These are phyloP conservation scores for Fusarium euwallaceae DNA, from an alignment of 2,329 filamentous ascomycete genomes.

Conservation along the genomic window DNA sequence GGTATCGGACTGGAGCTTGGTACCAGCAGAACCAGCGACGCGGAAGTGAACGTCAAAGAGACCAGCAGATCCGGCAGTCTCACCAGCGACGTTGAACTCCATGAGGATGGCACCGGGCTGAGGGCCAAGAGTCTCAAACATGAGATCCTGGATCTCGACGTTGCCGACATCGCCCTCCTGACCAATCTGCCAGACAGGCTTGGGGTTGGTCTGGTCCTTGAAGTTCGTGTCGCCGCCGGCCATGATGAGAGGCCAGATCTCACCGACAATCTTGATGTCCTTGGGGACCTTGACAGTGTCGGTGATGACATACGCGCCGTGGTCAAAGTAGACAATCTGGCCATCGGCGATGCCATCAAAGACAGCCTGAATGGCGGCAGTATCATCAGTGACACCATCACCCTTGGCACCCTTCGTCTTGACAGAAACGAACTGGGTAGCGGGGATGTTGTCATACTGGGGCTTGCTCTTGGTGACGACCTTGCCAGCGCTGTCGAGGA, in stretches of 20 bases:
- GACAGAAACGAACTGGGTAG: conserved; percentile 83
- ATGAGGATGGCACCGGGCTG: conserved; percentile 90
- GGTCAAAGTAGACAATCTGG: conserved; percentile 80
- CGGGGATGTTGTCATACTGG: conserved; percentile 80
- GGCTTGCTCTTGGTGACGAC: conserved; percentile 90
- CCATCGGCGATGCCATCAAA: conserved; percentile 75
- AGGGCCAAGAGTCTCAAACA: conserved; percentile 86
- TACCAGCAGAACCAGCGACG: conserved; percentile 88
- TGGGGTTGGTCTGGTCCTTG: conserved; percentile 79
- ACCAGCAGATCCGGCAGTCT: conserved; percentile 76
- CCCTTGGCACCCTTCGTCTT: conserved; percentile 87
- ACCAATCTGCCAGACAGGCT: conserved; percentile 89
- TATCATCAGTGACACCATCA: conserved; percentile 90
- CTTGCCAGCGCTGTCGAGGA: conserved; percentile 74
- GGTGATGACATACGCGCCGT: conserved; percentile 79
- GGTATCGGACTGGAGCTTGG: conserved; percentile 81
- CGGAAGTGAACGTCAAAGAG: conserved; percentile 98
- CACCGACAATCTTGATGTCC: conserved; percentile 88
- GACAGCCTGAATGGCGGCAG: conserved; percentile 82
- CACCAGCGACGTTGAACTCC: conserved; percentile 86
- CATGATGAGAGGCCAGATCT: conserved; percentile 92
- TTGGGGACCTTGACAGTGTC: conserved; percentile 80
- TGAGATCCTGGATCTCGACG: conserved; percentile 89
- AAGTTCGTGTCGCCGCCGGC: conserved; percentile 80
- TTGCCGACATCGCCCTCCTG: conserved; percentile 79